Evolutionary conservation across 2,329 filamentous ascomycete genomes (phyloP).

Genomic region (Fusarium drepaniforme): DNA sequence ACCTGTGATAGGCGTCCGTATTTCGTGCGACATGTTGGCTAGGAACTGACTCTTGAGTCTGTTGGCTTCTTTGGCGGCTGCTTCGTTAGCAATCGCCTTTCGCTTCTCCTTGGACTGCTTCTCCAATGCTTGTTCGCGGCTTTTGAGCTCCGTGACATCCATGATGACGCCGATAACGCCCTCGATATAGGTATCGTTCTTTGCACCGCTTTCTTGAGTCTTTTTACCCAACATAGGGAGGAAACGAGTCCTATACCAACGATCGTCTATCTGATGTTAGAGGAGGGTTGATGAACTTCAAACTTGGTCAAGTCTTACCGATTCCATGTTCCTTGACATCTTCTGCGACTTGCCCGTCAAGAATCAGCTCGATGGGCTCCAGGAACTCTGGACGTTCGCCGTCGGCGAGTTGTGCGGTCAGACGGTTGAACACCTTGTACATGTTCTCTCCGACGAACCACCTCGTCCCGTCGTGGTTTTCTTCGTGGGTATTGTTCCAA

Average conservation of each 20-base stretch:
- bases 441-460: conserved; percentile 72
- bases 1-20: conserved; percentile 82
- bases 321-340: conserved; percentile 74
- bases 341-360: conserved; percentile 70
- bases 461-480: conserved; percentile 54
- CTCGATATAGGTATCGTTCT: conserved; percentile 66
- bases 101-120: conserved; percentile 77
- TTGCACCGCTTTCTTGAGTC: conserved; percentile 62
- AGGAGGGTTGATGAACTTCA: neutral
- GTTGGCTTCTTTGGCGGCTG: conserved; percentile 83
- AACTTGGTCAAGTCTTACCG: conserved; percentile 49
- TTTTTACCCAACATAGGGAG: conserved; percentile 73
- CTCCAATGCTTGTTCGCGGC: conserved; percentile 61
- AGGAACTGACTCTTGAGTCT: conserved; percentile 84
- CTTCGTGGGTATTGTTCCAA: conserved; percentile 60
- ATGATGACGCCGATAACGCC: conserved; percentile 84
- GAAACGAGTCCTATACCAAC: conserved; percentile 79
- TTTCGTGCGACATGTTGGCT: conserved; percentile 87
- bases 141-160: conserved; percentile 80
- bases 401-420: conserved; percentile 57
- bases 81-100: conserved; percentile 78
- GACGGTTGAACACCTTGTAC: conserved; percentile 71
- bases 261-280: conserved; percentile 57
- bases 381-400: conserved; percentile 64
- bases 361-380: conserved; percentile 71